Evolutionary conservation across 495 filamentous ascomycete genomes (phyloP), one percentile per base, ranked within the genome.

Genomic region (Rhizodiscina lignyota): DNA sequence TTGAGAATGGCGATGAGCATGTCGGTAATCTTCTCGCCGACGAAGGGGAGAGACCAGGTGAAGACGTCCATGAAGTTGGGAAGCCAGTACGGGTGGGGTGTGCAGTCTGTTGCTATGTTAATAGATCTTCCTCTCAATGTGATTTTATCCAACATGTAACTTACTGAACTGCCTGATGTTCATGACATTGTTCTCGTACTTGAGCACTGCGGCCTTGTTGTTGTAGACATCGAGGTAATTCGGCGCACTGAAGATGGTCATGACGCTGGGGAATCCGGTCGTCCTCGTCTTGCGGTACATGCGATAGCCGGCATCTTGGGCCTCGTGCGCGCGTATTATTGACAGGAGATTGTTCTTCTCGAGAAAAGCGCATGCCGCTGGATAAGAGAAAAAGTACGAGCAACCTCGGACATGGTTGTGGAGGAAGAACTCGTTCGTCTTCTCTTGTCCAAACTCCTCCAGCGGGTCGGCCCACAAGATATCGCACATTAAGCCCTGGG

Each of bases 51-150:
- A 21, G 89, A 96, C 89, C 89, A 97, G 27, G 89, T 97, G 58
- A 97, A 94, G 34, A 97, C 89, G 52, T 97, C 89, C 89, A 97
- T 97, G 56, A 97, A 97, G 61, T 97, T 97, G 30, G 89, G 89
- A 23, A 97, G 72, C 89, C 89, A 97, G 60, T 96, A 97, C 12
- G 89, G 89, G 58, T 97, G 89, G 4, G 89, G 89, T 21, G 89
- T 94, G 72, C 89, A 97, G 59, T 97, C 54, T 51, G 36, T 31
- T 31, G 12, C 18, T 34, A 19, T 28, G 18, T 21, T 18, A 18
- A 15, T 8, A 13, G 22, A 17, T 13, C 15, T n/a, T n/a, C n/a
- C n/a, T n/a, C n/a, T n/a, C n/a, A n/a, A 22, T 29, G 21, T 11
- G 10, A 20, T 29, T 5, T 15, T 11, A 15, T 19, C 15, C 21